These are phyloP conservation scores for Paraconiothyrium brasiliense DNA, from an alignment of 2,329 filamentous ascomycete genomes.

Conservation along the genomic window DNA sequence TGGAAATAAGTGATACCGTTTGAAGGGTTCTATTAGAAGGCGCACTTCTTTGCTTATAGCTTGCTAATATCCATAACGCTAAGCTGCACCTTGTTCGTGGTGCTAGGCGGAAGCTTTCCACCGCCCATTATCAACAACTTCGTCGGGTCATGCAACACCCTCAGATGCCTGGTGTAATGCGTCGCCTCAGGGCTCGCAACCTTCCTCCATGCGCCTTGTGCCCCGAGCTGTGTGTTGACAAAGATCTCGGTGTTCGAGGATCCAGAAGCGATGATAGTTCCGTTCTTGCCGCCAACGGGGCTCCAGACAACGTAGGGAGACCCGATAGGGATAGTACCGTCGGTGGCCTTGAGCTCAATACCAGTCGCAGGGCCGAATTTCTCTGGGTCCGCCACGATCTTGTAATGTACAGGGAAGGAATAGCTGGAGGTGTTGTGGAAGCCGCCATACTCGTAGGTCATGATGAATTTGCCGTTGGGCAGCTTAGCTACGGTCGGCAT, in stretches of 20 bases:
- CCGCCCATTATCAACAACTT: conserved; percentile 55
- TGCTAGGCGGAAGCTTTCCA: conserved; percentile 48
- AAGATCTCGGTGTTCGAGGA: conserved; percentile 55
- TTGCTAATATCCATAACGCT: conserved; percentile 45
- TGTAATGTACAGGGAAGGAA: conserved; percentile 64
- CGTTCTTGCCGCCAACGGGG: conserved; percentile 57
- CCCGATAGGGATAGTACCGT: conserved; percentile 56
- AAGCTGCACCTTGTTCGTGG: conserved; percentile 43
- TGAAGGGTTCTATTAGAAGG: too few relatives aligned
- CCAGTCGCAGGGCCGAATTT: conserved; percentile 56
- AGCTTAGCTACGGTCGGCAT: conserved; percentile 72
- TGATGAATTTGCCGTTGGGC: conserved; percentile 69
- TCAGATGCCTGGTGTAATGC: conserved; percentile 59
- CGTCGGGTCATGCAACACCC: conserved; percentile 53
- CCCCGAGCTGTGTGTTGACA: conserved; percentile 57
- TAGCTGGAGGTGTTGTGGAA: conserved; percentile 47
- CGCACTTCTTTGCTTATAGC: conserved; percentile 15
- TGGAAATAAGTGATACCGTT: too few relatives aligned
- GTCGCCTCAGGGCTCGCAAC: conserved; percentile 51
- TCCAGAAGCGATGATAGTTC: conserved; percentile 60
- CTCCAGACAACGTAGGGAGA: conserved; percentile 65
- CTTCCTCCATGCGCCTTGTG: conserved; percentile 56
- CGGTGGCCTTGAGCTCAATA: conserved; percentile 54
- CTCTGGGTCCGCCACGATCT: conserved; percentile 58
- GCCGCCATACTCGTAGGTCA: conserved; percentile 71